Base-by-base conservation (phyloP, 2,329 filamentous ascomycete species). In the Rosellinia necatrix region DNA sequence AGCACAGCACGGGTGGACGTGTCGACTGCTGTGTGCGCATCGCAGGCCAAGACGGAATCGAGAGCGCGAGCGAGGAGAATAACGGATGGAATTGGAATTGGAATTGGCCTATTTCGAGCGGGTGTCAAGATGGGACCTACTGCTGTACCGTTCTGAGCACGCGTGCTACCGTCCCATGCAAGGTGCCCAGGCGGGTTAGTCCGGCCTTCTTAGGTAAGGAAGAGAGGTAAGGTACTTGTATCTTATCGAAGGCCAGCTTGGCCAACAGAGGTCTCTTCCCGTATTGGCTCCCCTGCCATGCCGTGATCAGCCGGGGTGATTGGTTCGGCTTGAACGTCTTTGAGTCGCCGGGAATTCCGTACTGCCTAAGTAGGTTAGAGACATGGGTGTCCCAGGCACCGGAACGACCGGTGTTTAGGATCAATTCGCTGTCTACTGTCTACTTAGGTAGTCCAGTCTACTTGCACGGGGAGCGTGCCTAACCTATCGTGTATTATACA, bases 81-180 rank as follows among this genome's bases (percentile, higher is more conserved):
- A 50, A 27, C 47, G 24, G 44, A 51, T 46, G 56, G 48, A 51
- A 52, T 43, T 56, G 53, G 56, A 58, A 50, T 56, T 53, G 53
- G 44, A 47, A 52, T 27, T 29, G 24, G 13, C 32, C 21, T 59
- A 47, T 56, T 61, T 50, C 38, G 56, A 56, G 56, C 58, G 56
- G 21, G 59, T 61, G 59, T 59, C 59, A 53, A 61, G 52, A 50
- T 56, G 56, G 48, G 46, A 50, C 38, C 38, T 52, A 49, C 48
- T 48, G 48, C 49, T 42, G 43, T 52, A 49, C 48, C 52, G 48
- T 53, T 42, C 55, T 38, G 50, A 58, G 38, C 22, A 54, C 35
- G 55, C 55, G 38, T 49, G 32, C 49, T 56, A 52, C 35, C 44
- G 32, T 49, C 7, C 9, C 7, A 25, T 35, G 29, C 27, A 17